Evolutionary conservation across 305 asterid genomes (phyloP), one percentile per base, ranked within the genome.

Genomic region (Fraxinus sp.): DNA sequence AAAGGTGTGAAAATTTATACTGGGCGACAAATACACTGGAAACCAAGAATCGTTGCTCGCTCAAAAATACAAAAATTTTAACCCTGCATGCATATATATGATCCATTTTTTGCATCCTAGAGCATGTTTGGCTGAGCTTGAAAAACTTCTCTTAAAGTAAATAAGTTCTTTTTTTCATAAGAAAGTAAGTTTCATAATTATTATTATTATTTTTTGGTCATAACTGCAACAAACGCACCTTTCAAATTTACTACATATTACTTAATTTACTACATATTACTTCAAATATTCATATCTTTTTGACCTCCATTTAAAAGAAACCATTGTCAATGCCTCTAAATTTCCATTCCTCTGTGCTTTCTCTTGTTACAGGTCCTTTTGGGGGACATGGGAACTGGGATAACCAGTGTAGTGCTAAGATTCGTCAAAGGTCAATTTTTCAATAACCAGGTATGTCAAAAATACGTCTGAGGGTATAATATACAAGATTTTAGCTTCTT

Each of bases 341-440:
- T 7, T 59, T 7, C 14, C 70, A 20, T 59, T 59, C 70, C 32
- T 59, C 70, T 20, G 70, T 59, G 70, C 70, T 20, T 20, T 59
- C 30, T 59, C 32, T 7, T 0, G 24, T 20, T 22, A 59, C 30
- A 87, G 88, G 90, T 87, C 9, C 85, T 85, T 35, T 80, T 87
- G 64, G 90, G 88, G 76, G 88, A 87, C 78, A 87, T 85, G 90
- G 90, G 90, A 39, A 83, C 88, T 68, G 88, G 90, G 73, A 87
- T 85, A 77, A 85, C 85, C 75, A 87, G 88, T 77, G 80, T 85
- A 76, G 88, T 77, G 2, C 76, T 85, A 46, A 85, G 90, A 86
- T 87, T 87, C 81, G 84, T 87, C 28, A 85, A 79, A 77, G 90
- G 88, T 18, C 88, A 83, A 82, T 87, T 83, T 79, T 85, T 73